Evolutionary conservation across 164 flowering plant genomes (phyloP).

Genomic region (Umbilicus rupestris): DNA sequence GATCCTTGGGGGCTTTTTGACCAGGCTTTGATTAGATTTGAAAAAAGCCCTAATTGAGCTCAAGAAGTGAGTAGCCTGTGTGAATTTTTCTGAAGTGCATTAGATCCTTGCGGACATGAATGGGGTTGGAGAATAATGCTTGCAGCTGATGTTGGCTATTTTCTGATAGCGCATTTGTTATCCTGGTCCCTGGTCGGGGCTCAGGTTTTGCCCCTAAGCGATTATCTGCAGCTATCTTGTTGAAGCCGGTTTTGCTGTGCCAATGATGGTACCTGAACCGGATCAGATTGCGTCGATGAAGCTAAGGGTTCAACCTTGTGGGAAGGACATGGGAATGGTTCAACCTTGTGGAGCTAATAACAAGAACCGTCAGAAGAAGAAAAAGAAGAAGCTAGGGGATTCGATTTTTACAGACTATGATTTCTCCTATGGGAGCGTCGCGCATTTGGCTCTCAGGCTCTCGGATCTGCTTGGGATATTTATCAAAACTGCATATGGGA

Average conservation of each 20-base stretch:
- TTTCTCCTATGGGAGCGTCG: neutral
- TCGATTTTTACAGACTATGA: neutral
- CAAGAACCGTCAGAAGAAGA: neutral
- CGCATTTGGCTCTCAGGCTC: conserved; percentile 1
- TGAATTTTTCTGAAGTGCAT: neutral
- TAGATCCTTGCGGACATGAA: neutral
- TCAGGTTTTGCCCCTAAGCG: too few species aligned
- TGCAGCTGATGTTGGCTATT: neutral
- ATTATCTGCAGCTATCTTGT: too few species aligned
- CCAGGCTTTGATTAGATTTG: too few species aligned
- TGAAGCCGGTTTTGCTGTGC: too few species aligned
- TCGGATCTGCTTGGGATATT: conserved; percentile 5
- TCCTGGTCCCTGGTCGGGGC: too few species aligned
- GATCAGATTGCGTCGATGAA: conserved; percentile 5
- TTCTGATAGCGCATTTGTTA: neutral
- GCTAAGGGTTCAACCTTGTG: neutral
- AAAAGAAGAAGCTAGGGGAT: neutral
- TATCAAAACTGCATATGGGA: neutral
- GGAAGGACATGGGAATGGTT: neutral
- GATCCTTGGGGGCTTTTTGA: too few species aligned
- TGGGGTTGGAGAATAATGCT: neutral
- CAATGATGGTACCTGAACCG: too few species aligned
- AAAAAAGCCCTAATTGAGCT: too few species aligned
- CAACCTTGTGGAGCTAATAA: neutral
- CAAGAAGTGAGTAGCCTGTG: too few species aligned